These are phyloP conservation scores for Gonapodya prolifera DNA, from an alignment of 192 early-diverging fungal species.

Conservation along the genomic window DNA sequence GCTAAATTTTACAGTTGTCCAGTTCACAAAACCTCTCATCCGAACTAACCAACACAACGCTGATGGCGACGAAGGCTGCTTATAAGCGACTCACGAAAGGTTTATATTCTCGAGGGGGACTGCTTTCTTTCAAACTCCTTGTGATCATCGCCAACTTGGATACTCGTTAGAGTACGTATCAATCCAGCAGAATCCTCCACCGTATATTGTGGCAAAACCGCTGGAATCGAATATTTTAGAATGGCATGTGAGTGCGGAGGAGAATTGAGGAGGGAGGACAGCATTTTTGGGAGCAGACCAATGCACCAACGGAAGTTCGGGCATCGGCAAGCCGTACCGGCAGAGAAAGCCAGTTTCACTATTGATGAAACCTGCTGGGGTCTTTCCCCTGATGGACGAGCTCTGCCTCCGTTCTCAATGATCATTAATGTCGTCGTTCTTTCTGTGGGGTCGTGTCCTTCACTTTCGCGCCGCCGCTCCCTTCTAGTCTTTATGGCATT, in stretches of 20 bases:
- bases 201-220: slow-evolving; percentile 82
- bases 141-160: slow-evolving; percentile 67
- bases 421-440: too few relatives aligned
- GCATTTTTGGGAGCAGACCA: too few relatives aligned
- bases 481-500: slow-evolving; percentile 18
- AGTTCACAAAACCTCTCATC: neutral
- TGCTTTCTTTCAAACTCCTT: slow-evolving; percentile 73
- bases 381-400: too few relatives aligned
- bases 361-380: too few relatives aligned
- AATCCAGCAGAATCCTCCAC: slow-evolving; percentile 68
- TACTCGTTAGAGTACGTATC: slow-evolving; percentile 59
- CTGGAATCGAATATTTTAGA: slow-evolving; percentile 91
- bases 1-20: too few relatives aligned
- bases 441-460: neutral
- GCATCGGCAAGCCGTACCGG: too few relatives aligned
- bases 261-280: too few relatives aligned
- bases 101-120: slow-evolving; percentile 55
- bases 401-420: too few relatives aligned
- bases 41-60: neutral
- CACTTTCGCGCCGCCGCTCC: neutral
- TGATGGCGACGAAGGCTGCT: slow-evolving; percentile 72
- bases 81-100: slow-evolving; percentile 67
- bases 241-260: slow-evolving; percentile 57
- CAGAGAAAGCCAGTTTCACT: too few relatives aligned
- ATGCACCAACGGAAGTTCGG: too few relatives aligned